phyloP scores from a whole-genome alignment of 2,329 filamentous ascomycete species.

The Neonectria coccinea region DNA sequence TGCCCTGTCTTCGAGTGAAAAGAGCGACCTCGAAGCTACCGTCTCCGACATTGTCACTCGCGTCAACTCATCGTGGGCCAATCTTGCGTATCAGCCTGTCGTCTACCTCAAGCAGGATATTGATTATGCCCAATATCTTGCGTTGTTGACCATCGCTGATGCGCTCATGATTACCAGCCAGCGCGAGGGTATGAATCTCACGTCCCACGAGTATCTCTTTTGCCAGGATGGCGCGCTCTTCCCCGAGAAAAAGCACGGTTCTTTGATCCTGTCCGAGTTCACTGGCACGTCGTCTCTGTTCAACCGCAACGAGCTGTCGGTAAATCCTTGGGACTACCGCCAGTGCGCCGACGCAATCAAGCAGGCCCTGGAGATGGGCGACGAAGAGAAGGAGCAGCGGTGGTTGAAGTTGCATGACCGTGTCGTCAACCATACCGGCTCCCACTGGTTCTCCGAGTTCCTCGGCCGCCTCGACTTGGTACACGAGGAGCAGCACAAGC shows the following conservation, averaged over 20 bases:
- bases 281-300: slow-evolving; percentile 92
- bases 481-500: slow-evolving; percentile 85
- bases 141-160: slow-evolving; percentile 88
- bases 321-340: slow-evolving; percentile 96
- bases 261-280: slow-evolving; percentile 93
- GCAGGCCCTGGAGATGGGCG: slow-evolving; percentile 81
- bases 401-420: slow-evolving; percentile 80
- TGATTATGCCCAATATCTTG: slow-evolving; percentile 92
- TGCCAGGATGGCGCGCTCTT: slow-evolving; percentile 86
- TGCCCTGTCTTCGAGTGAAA: slow-evolving; percentile 89
- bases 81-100: slow-evolving; percentile 89
- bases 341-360: slow-evolving; percentile 89
- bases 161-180: slow-evolving; percentile 94
- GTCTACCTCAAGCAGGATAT: slow-evolving; percentile 97
- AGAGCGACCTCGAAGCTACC: slow-evolving; percentile 86
- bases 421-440: slow-evolving; percentile 84
- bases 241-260: slow-evolving; percentile 82
- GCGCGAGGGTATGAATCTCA: slow-evolving; percentile 97
- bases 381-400: slow-evolving; percentile 77
- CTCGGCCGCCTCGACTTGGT: slow-evolving; percentile 76
- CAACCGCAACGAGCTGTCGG: slow-evolving; percentile 80
- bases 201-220: slow-evolving; percentile 91
- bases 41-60: slow-evolving; percentile 95
- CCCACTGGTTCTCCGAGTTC: slow-evolving; percentile 86
- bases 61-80: slow-evolving; percentile 92